These are phyloP conservation scores for Venturia oleaginea DNA, from an alignment of 2,329 filamentous ascomycete genomes.

Conservation along the genomic window DNA sequence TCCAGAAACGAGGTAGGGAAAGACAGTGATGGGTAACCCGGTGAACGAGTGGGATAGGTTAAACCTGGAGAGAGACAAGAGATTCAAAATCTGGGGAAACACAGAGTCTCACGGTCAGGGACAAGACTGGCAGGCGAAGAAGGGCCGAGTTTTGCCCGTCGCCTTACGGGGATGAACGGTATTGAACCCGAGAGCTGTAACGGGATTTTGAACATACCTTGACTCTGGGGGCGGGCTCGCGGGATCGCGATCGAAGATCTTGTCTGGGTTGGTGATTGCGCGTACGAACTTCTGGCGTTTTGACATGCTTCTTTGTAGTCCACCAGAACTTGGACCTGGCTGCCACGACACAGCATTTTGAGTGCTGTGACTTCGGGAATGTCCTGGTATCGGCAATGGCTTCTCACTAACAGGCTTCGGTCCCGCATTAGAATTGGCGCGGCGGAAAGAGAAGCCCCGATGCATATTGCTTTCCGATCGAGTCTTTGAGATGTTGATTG, in stretches of 20 bases:
- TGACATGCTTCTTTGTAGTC: conserved; percentile 4
- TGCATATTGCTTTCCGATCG: conserved; percentile 8
- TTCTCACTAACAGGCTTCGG: conserved; percentile 1
- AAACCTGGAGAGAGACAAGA: background rate
- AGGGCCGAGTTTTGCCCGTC: background rate
- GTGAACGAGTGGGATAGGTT: background rate
- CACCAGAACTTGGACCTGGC: background rate
- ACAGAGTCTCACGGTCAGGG: too few relatives aligned
- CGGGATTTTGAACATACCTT: conserved; percentile 5
- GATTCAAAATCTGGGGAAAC: background rate
- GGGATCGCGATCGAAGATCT: conserved; percentile 10
- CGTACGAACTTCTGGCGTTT: conserved; percentile 12
- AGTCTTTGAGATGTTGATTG: background rate
- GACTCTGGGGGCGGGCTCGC: conserved; percentile 9
- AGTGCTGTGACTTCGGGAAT: conserved; percentile 9
- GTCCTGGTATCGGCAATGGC: background rate
- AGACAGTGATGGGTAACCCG: background rate
- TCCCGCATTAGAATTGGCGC: background rate
- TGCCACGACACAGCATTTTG: background rate
- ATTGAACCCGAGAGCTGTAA: background rate
- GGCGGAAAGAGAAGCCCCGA: conserved; percentile 10
- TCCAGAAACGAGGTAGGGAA: background rate
- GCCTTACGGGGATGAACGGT: background rate
- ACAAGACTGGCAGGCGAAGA: background rate
- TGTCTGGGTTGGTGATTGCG: conserved; percentile 13